Conservation (phyloP, 257 asterid genomes). For the Avicennia marina region DNA sequence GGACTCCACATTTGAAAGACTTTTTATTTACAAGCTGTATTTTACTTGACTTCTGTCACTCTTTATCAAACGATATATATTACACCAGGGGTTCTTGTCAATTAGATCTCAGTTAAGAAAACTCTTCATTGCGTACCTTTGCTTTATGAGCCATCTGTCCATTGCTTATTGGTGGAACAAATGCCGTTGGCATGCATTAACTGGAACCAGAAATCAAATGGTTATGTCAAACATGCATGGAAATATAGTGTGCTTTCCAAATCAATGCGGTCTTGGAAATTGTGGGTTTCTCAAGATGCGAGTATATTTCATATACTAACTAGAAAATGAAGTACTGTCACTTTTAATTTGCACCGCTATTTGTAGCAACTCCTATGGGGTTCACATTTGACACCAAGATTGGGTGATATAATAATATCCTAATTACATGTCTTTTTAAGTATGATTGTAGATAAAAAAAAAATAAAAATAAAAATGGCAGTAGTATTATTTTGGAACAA, state of each 20-base stretch:
- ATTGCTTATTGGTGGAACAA: background rate
- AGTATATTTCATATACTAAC: background rate
- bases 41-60: background rate
- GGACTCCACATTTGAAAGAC: background rate
- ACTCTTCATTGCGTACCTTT: conserved; percentile 10
- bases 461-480: too few relatives aligned
- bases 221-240: background rate
- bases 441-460: too few relatives aligned
- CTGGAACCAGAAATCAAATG: conserved; percentile 6
- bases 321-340: too few relatives aligned
- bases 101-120: background rate
- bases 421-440: too few relatives aligned
- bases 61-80: conserved; percentile 9
- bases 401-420: too few relatives aligned
- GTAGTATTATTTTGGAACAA: too few relatives aligned
- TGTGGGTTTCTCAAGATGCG: background rate
- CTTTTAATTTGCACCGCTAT: too few relatives aligned
- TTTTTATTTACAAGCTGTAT: background rate
- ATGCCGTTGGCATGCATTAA: background rate
- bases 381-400: too few relatives aligned
- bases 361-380: too few relatives aligned
- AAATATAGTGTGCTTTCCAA: background rate
- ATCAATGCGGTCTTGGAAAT: background rate
- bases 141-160: background rate
- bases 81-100: too few relatives aligned